A percentile compares a stretch with the other conserved stretches of the same genome.
Evolutionary conservation across 202 grass and related monocot genomes (phyloP).

Genomic region (Carex sylvatica): DNA sequence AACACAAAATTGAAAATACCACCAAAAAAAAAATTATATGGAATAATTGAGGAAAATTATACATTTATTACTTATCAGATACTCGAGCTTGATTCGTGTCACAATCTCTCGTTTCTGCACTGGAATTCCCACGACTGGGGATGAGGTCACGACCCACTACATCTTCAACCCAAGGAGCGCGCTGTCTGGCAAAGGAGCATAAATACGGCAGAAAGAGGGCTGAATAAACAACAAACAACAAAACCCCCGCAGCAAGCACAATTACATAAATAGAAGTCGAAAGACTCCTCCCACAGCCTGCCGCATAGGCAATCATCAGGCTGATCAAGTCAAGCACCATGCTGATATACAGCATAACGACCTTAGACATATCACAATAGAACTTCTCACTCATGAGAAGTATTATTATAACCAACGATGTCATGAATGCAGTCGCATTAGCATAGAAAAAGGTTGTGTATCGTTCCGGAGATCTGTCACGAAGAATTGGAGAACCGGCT

Average conservation of each 20-base stretch:
- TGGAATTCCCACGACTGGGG: no score
- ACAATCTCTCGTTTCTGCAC: not conserved
- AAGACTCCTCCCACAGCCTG: slow-evolving; percentile 20
- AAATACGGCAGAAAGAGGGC: not conserved
- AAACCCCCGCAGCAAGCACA: slow-evolving; percentile 36
- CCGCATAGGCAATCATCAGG: slow-evolving; percentile 42
- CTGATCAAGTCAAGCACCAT: slow-evolving; percentile 28
- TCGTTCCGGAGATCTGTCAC: not conserved
- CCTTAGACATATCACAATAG: slow-evolving; percentile 21
- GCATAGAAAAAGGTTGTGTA: slow-evolving; percentile 51
- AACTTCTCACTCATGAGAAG: slow-evolving; percentile 45
- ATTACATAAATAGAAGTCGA: slow-evolving; percentile 36
- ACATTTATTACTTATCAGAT: no score
- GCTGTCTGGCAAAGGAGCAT: no score
- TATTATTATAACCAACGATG: slow-evolving; percentile 48
- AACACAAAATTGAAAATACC: no score
- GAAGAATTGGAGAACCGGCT: slow-evolving; percentile 37
- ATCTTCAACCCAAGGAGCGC: not conserved
- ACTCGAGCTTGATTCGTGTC: no score
- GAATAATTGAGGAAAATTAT: no score
- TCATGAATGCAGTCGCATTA: slow-evolving; percentile 47
- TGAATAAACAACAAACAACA: slow-evolving; percentile 38
- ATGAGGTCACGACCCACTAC: not conserved
- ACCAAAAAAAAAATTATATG: no score
- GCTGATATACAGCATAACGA: slow-evolving; percentile 25